Percentiles rank a stretch among this genome's conserved stretches.
phyloP scores from a whole-genome alignment of 1,139 yeast species.

The Geotrichum citri-aurantii region DNA sequence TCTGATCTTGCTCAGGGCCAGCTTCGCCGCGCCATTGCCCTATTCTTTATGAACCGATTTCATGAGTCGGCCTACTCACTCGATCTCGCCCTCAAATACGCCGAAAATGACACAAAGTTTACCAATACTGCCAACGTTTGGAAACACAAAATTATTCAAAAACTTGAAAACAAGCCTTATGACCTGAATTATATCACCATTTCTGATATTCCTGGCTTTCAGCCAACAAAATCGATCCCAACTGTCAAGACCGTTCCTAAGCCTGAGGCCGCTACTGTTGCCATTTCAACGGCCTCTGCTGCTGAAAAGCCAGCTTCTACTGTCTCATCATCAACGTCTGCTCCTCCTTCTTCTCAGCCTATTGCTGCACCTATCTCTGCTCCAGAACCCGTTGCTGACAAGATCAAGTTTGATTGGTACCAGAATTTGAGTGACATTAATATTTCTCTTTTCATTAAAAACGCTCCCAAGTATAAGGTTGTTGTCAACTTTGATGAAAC shows the following conservation, averaged over 20 bases:
- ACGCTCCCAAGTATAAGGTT: conserved; percentile 46
- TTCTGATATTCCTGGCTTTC: conserved; percentile 23
- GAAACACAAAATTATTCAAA: conserved; percentile 43
- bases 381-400: conserved; percentile 25
- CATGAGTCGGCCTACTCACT: conserved; percentile 14
- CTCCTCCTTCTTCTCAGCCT: background rate
- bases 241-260: background rate
- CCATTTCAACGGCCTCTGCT: conserved; percentile 3
- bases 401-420: conserved; percentile 73
- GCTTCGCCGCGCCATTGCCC: conserved; percentile 45
- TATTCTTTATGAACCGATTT: conserved; percentile 8
- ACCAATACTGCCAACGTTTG: conserved; percentile 39
- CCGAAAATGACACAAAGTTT: conserved; percentile 1
- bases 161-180: conserved; percentile 25
- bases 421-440: conserved; percentile 55
- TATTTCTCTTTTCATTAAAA: conserved; percentile 67
- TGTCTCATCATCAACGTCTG: background rate
- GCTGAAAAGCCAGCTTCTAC: conserved; percentile 8
- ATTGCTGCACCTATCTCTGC: background rate
- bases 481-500: conserved; percentile 37
- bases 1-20: conserved; percentile 53
- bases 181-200: conserved; percentile 21
- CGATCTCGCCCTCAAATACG: conserved; percentile 12
- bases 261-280: background rate
- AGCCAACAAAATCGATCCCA: background rate